phyloP scores from a whole-genome alignment of 2,329 filamentous ascomycete species.

The Chalaropsis thielavioides region DNA sequence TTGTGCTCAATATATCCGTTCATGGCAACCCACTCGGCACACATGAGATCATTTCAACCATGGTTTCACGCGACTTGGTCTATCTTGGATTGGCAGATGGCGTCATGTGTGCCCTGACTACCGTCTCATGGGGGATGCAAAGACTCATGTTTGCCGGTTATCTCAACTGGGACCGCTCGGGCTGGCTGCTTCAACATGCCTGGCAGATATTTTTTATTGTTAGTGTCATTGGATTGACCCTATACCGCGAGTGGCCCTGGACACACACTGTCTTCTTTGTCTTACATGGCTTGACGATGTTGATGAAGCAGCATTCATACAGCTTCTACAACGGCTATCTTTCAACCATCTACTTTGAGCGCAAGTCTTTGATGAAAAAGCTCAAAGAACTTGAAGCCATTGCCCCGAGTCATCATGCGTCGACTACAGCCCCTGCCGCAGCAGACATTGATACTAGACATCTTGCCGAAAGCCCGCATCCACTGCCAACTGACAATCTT shows the following conservation, averaged over 20 bases:
- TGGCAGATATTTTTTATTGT: conserved; percentile 56
- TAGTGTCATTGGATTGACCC: conserved; percentile 48
- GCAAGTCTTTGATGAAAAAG: conserved; percentile 30
- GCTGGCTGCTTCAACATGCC: conserved; percentile 61
- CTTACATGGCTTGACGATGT: conserved; percentile 56
- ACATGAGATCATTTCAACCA: conserved; percentile 57
- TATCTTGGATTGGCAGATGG: conserved; percentile 50
- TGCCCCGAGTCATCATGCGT: conserved; percentile 8
- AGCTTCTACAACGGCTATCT: conserved; percentile 65
- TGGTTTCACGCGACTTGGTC: conserved; percentile 42
- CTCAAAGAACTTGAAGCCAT: conserved; percentile 41
- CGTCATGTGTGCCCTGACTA: conserved; percentile 51
- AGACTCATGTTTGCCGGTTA: conserved; percentile 42
- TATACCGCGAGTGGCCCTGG: conserved; percentile 66
- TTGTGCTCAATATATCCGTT: conserved; percentile 51
- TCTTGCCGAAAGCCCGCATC: conserved; percentile 18
- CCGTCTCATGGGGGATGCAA: conserved; percentile 52
- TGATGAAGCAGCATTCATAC: conserved; percentile 77
- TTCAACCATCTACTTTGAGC: conserved; percentile 43
- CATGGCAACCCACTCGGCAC: conserved; percentile 54
- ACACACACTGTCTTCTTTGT: conserved; percentile 68
- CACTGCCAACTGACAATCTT: conserved; percentile 6
- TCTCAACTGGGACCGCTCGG: conserved; percentile 50
- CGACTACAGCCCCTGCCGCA: conserved; percentile 19
- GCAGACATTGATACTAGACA: conserved; percentile 12